Base-by-base conservation (phyloP, 73 alveolate species). In the Paramecium primaurelia region DNA sequence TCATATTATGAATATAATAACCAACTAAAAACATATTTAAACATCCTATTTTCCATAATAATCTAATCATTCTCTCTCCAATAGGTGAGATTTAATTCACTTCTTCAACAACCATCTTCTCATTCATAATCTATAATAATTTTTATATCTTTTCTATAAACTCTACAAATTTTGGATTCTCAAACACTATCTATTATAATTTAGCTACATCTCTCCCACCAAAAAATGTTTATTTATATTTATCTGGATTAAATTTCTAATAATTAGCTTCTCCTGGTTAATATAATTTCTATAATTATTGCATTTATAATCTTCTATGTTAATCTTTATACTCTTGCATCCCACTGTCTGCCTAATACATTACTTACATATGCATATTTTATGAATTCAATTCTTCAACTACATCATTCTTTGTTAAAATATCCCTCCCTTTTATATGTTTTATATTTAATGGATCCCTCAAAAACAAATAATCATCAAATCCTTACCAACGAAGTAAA, bases 401-500 rank as follows among this genome's bases (percentile, higher is more conserved):
- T 44, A 80, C 34, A 47, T 80, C 91, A 80, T 80, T 42, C 47
- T 80, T 80, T 8, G 71, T 45, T 44, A 45, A 36, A 28, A 64
- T 80, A 32, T 80, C 91, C 12, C 91, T 42, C 5, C 75, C 75
- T 47, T 80, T 80, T 40, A 80, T 80, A 10, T 32, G 47, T 14
- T 22, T 47, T 26, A 80, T 22, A 26, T 40, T 16, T 9, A 26
- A 20, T 3, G 71, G 91, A 22, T 80, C 91, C 11, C 91, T 40
- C 49, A 80, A 49, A 16, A 25, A 80, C 14, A 80, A 2, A 36
- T 80, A 80, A 47, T 80, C 91, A 80, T 80, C 91, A 47, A 80
- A 80, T 26, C 91, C 91, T 80, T 80, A 22, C 91, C 91, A 80
- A 16, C 91, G 47, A 11, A 80, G 32, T 47, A 80, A 80, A 10